phyloP scores from a whole-genome alignment of 495 filamentous ascomycete species.

The Schizothecium vesticola region DNA sequence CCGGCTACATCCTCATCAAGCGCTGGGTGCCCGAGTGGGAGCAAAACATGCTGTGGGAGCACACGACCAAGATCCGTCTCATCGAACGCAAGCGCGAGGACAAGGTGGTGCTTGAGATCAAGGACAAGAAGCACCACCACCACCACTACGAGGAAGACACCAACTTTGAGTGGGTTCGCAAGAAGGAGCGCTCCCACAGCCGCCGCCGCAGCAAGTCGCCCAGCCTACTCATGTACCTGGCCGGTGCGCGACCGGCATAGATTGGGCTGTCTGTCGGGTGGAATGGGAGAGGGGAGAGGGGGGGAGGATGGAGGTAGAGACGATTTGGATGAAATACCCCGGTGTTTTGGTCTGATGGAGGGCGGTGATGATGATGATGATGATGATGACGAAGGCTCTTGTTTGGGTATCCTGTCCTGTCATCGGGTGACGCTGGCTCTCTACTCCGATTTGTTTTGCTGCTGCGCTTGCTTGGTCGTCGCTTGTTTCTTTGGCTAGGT shows the following conservation, averaged over 20 bases:
- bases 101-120: constrained; percentile 33
- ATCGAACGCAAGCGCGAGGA: constrained; percentile 32
- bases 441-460: neutral
- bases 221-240: constrained; percentile 43
- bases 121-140: constrained; percentile 41
- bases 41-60: constrained; percentile 66
- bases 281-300: too few relatives aligned
- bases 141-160: constrained; percentile 46
- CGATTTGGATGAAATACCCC: neutral
- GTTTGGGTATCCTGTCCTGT: neutral
- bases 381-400: neutral
- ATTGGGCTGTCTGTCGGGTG: neutral
- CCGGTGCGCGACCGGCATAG: constrained; percentile 38
- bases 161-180: constrained; percentile 55
- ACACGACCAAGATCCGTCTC: constrained; percentile 58
- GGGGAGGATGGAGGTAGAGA: neutral
- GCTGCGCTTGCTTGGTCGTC: neutral
- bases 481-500: neutral
- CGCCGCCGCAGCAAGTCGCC: constrained; percentile 43
- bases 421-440: neutral
- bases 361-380: neutral
- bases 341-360: neutral
- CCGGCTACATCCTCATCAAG: constrained; percentile 71
- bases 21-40: constrained; percentile 67
- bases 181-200: constrained; percentile 43